Base-by-base conservation (phyloP, 345 rosid genomes). In the Lepidium aucheri region DNA sequence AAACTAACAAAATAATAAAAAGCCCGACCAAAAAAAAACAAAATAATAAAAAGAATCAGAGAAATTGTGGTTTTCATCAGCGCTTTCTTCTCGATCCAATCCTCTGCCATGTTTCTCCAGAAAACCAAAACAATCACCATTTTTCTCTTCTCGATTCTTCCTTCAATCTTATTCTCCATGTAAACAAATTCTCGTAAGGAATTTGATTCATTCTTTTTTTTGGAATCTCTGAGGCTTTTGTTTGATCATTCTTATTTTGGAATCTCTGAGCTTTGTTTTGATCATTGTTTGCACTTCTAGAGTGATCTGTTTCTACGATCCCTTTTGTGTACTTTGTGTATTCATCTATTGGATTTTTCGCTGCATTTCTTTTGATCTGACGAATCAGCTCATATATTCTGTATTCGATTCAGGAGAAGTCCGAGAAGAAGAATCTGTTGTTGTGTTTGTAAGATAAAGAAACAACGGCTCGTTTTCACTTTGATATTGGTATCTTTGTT, bases 11-110 rank as follows among this genome's bases (percentile, higher is more conserved):
- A 4, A 2, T 16, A 6, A 55, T 11, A 1, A 36, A 18, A 14
- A 35, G 3, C n/a, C n/a, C n/a, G n/a, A n/a, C n/a, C n/a, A n/a
- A n/a, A n/a, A n/a, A n/a, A n/a, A n/a, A n/a, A n/a, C n/a, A n/a
- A n/a, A 32, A 2, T 16, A 6, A 55, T 11, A 1, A 36, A 18
- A 14, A 35, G 3, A 22, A 50, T 22, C 11, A 58, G 13, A 63
- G 16, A 63, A 36, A 41, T 65, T 65, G 60, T 65, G 69, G 69
- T 65, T 51, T 65, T 30, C 33, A 53, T 65, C 60, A 43, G 18
- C 17, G 10, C 41, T 8, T 64, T 52, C 60, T 41, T 64, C 68
- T 51, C 60, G 52, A 65, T 65, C 62, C 62, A 53, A 35, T 22
- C 26, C 36, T 16, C 9, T 41, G 26, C 26, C 57, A 15, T 32